Percentiles rank a stretch among this genome's conserved stretches.
Evolutionary conservation across 2,329 filamentous ascomycete species (phyloP).

Genomic region (Scleromitrula shiraiana): DNA sequence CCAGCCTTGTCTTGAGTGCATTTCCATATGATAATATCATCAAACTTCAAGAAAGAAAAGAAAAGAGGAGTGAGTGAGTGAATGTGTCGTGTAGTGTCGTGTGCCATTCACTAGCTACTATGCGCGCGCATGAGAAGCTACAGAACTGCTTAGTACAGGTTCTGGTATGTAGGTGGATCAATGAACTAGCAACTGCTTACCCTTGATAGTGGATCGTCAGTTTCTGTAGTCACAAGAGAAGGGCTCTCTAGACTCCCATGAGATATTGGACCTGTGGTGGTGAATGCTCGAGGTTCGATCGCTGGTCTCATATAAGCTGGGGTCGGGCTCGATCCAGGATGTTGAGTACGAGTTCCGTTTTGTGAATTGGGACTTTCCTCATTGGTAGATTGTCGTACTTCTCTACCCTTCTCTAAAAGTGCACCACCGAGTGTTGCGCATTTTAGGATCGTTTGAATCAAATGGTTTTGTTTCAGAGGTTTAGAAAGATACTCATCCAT

Average conservation of each 20-base stretch:
- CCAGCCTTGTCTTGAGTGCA: no score
- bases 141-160: constrained; percentile 14
- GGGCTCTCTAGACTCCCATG: constrained; percentile 54
- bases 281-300: constrained; percentile 58
- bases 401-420: constrained; percentile 67
- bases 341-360: constrained; percentile 13
- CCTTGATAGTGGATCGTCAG: constrained; percentile 42
- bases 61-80: no score
- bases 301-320: constrained; percentile 36
- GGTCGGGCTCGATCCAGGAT: constrained; percentile 14
- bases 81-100: no score
- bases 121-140: constrained; percentile 31
- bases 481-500: constrained; percentile 99
- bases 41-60: no score
- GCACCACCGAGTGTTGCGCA: constrained; percentile 86
- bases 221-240: constrained; percentile 49
- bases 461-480: constrained; percentile 89
- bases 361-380: constrained; percentile 22
- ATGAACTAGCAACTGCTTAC: constrained; percentile 19
- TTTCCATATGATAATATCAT: constrained; percentile 5
- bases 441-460: constrained; percentile 96
- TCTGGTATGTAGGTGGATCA: constrained; percentile 5
- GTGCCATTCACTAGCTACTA: constrained; percentile 22
- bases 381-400: constrained; percentile 37
- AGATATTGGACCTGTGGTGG: constrained; percentile 54